These are phyloP conservation scores for Wickerhamomyces bisporus DNA, from an alignment of 805 yeast genomes.

Conservation along the genomic window DNA sequence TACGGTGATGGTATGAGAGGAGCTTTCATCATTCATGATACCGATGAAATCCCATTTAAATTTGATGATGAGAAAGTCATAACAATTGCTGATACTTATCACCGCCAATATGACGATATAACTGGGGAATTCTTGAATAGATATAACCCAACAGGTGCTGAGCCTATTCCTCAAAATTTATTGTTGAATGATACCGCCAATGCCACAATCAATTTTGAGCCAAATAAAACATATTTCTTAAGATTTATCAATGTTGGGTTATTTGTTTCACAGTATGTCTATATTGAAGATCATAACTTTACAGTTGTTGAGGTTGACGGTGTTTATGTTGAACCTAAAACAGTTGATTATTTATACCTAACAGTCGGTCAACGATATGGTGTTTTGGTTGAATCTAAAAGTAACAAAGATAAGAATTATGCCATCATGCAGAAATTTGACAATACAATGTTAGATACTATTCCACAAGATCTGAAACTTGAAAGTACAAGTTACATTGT, in stretches of 20 bases:
- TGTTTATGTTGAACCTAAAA: slow-evolving; percentile 53
- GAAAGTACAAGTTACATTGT: slow-evolving; percentile 51
- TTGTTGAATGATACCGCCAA: slow-evolving; percentile 63
- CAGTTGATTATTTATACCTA: slow-evolving; percentile 51
- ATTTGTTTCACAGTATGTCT: slow-evolving; percentile 68
- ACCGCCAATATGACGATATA: slow-evolving; percentile 43
- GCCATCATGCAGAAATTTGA: slow-evolving; percentile 61
- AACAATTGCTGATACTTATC: slow-evolving; percentile 62
- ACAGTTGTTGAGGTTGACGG: slow-evolving; percentile 76
- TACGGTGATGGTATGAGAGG: slow-evolving; percentile 78
- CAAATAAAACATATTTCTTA: slow-evolving; percentile 57
- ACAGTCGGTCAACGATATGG: slow-evolving; percentile 82
- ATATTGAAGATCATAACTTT: slow-evolving; percentile 66
- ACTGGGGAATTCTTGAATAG: slow-evolving; percentile 47
- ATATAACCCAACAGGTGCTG: slow-evolving; percentile 82
- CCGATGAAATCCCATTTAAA: slow-evolving; percentile 40
- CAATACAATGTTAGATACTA: slow-evolving; percentile 59
- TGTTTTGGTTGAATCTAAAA: slow-evolving; percentile 57
- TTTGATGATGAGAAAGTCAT: slow-evolving; percentile 60
- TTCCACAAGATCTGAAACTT: slow-evolving; percentile 54
- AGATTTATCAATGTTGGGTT: slow-evolving; percentile 65
- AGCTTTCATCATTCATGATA: slow-evolving; percentile 58
- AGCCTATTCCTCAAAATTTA: slow-evolving; percentile 67
- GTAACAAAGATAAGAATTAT: slow-evolving; percentile 39
- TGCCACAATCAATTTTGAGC: slow-evolving; percentile 48